Percentiles rank a stretch among this genome's conserved stretches.
Evolutionary conservation across 2,329 filamentous ascomycete species (phyloP).

Genomic region (Ophiostoma quercus): DNA sequence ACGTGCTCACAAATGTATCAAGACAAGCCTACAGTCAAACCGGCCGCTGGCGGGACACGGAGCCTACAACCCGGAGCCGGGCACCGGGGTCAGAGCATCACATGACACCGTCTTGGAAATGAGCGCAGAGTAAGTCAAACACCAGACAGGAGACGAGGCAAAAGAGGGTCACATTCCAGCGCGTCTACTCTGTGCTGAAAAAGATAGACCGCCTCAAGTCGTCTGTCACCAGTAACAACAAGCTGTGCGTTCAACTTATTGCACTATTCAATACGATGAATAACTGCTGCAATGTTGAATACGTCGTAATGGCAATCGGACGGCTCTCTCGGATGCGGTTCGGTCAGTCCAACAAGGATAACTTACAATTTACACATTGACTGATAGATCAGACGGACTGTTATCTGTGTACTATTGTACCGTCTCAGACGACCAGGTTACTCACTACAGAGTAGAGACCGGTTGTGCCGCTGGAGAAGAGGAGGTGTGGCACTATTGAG

Average conservation of each 20-base stretch:
- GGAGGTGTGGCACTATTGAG: background rate
- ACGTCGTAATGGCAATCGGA: background rate
- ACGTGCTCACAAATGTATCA: background rate
- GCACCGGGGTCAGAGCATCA: background rate
- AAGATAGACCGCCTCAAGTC: no score
- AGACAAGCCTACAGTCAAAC: background rate
- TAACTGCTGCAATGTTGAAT: no score
- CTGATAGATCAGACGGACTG: background rate
- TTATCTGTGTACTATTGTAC: background rate
- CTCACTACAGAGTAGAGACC: background rate
- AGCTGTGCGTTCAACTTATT: background rate
- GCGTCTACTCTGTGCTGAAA: background rate
- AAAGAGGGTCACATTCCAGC: constrained; percentile 2
- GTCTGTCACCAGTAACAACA: no score
- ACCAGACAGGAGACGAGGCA: background rate
- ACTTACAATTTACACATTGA: background rate
- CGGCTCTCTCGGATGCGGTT: background rate
- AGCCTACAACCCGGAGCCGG: background rate
- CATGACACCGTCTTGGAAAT: background rate
- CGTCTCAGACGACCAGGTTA: background rate
- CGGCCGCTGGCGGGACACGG: background rate
- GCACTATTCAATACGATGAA: background rate
- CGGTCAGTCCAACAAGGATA: background rate
- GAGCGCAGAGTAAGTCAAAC: background rate
- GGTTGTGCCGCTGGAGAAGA: background rate